Evolutionary conservation across 768 basidiomycete species (phyloP), one percentile per base, ranked within the genome.

Genomic region (Leucocoprinus sp.): DNA sequence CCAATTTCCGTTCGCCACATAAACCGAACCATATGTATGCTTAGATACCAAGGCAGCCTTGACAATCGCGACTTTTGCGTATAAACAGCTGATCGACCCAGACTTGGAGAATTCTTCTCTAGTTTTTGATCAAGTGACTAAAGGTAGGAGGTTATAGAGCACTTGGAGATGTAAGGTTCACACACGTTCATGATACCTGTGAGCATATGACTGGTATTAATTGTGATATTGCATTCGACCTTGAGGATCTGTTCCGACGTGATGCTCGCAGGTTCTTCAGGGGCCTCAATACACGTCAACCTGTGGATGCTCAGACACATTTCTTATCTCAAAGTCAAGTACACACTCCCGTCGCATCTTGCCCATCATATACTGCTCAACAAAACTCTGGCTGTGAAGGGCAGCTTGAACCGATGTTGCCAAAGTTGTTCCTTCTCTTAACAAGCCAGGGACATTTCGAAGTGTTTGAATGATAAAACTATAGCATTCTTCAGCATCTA

Each of bases 11-110:
- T 71, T 49, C 90, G 71, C 96, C 96, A 99, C 45, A 82, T 84
- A 62, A 98, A 99, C 37, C 96, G 86, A 9, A 93, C 93, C 85
- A 97, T 89, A 55, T 98, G 92, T 3, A 98, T 78, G 4, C 84
- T 82, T 17, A 96, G 74, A 56, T 88, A 93, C 4, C 78, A 63
- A 0, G 96, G 96, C 9, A 98, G 68, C 17, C 93, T 77, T 8
- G 88, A 78, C 40, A 99, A 57, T 7, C 92, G 82, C 3, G 87
- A 84, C 28, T 76, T 80, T 57, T 89, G 82, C 17, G 71, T 80
- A 68, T 98, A 98, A 0, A 74, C 62, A 0, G 93, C 93, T 33
- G 87, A 75, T 9, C 93, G 80, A 0, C 79, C 83, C 1, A 99
- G 71, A 3, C 78, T 72, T 0, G 87, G 78, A 0, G 90, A 93